These are phyloP conservation scores for Rosa chinensis DNA, from an alignment of 306 rosid species.

Conservation along the genomic window DNA sequence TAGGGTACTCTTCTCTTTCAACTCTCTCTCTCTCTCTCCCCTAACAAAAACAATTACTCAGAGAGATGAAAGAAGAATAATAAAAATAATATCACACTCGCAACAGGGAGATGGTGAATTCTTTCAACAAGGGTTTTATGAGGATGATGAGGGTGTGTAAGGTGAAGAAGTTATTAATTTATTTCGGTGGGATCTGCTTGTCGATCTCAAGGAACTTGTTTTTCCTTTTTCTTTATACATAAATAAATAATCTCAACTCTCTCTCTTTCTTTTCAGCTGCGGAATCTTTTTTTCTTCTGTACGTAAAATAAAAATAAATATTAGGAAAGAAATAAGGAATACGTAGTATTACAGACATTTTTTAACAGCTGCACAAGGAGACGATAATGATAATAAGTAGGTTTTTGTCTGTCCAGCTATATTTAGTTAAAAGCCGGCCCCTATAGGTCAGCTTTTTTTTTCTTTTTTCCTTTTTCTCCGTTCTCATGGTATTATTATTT, in stretches of 20 bases:
- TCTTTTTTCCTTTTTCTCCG: neutral
- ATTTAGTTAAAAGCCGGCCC: constrained; percentile 77
- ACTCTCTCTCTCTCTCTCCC: neutral
- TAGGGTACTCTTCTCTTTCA: constrained; percentile 34
- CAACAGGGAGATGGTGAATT: constrained; percentile 62
- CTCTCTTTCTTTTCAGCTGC: constrained; percentile 30
- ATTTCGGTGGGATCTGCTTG: constrained; percentile 81
- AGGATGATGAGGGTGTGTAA: constrained; percentile 32
- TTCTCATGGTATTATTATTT: neutral
- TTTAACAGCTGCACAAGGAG: constrained; percentile 62
- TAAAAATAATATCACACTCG: constrained; percentile 28
- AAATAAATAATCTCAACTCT: neutral
- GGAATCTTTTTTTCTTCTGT: constrained; percentile 48
- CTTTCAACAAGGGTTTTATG: constrained; percentile 54
- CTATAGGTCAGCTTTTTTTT: constrained; percentile 56
- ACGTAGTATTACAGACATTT: constrained; percentile 31
- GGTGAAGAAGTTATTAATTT: constrained; percentile 67
- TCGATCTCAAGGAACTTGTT: constrained; percentile 57
- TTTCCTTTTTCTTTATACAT: neutral
- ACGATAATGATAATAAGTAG: constrained; percentile 63
- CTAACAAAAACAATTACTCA: constrained; percentile 38
- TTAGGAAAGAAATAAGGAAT: neutral
- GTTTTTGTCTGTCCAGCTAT: constrained; percentile 95
- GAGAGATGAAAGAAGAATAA: constrained; percentile 11
- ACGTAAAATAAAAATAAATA: neutral